Evolutionary conservation across 352 stramenopile species (phyloP).

Genomic region (Globisporangium heterothallicum): DNA sequence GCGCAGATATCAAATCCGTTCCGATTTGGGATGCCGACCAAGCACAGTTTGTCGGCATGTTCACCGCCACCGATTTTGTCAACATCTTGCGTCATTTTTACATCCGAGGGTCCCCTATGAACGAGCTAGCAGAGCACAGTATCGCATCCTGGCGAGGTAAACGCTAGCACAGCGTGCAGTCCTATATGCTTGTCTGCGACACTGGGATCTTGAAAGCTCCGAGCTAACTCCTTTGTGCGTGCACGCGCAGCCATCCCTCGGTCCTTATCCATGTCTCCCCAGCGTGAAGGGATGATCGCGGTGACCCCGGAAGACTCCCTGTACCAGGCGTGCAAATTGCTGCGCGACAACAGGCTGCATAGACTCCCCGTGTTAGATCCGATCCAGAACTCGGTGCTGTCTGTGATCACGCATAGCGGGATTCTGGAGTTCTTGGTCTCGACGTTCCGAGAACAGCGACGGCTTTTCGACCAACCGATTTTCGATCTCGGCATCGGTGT

Average conservation of each 20-base stretch:
- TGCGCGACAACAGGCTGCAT: constrained; percentile 86
- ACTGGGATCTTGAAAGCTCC: background rate
- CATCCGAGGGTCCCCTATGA: constrained; percentile 87
- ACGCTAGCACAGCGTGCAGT: background rate
- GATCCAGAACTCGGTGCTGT: constrained; percentile 90
- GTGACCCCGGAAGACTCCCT: constrained; percentile 87
- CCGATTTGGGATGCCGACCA: constrained; percentile 95
- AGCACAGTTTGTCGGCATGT: constrained; percentile 95
- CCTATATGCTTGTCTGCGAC: background rate
- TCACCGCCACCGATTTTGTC: constrained; percentile 98
- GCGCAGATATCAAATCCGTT: constrained; percentile 94
- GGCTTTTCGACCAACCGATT: constrained; percentile 96
- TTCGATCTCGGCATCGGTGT: constrained; percentile 94
- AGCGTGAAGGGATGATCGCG: constrained; percentile 65
- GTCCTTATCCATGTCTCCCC: constrained; percentile 66
- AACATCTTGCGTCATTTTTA: constrained; percentile 95
- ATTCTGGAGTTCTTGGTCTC: constrained; percentile 96
- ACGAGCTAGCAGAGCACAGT: constrained; percentile 79
- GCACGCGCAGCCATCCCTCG: constrained; percentile 75
- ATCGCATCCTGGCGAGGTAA: constrained; percentile 81
- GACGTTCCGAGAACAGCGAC: constrained; percentile 94
- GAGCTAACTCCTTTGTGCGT: constrained; percentile 18
- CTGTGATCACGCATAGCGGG: constrained; percentile 90
- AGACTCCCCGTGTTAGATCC: constrained; percentile 93
- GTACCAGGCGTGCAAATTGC: constrained; percentile 86